Conservation (phyloP, 805 yeast genomes). For the Helenozyma rhizophorensis region DNA sequence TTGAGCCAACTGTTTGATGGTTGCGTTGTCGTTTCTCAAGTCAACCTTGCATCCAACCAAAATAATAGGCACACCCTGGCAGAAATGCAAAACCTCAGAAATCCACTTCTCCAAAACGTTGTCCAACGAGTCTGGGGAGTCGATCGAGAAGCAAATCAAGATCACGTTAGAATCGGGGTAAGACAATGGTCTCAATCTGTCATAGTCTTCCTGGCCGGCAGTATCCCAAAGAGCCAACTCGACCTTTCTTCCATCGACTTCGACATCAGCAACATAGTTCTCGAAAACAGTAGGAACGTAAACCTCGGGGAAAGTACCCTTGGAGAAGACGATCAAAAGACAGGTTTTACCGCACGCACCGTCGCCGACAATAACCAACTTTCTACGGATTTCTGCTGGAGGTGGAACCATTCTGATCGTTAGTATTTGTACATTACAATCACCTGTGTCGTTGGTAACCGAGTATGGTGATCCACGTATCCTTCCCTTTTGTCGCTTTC, state of each 20-base stretch:
- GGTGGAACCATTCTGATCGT: slow-evolving; percentile 22
- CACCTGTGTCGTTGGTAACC: too few relatives aligned
- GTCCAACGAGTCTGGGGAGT: slow-evolving; percentile 27
- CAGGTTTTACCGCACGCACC: slow-evolving; percentile 99
- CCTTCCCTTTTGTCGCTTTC: too few relatives aligned
- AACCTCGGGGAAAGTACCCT: slow-evolving; percentile 97
- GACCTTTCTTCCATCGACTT: slow-evolving; percentile 57
- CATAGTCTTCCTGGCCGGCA: slow-evolving; percentile 27
- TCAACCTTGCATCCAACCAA: slow-evolving; percentile 38
- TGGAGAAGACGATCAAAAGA: slow-evolving; percentile 86
- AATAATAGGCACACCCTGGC: slow-evolving; percentile 32
- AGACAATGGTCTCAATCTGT: slow-evolving; percentile 39
- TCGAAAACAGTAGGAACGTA: slow-evolving; percentile 98
- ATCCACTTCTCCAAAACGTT: slow-evolving; percentile 38
- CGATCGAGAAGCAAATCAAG: slow-evolving; percentile 35
- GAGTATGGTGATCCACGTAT: too few relatives aligned
- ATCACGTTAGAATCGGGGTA: slow-evolving; percentile 37
- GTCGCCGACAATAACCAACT: slow-evolving; percentile 45
- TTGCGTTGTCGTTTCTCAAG: slow-evolving; percentile 24
- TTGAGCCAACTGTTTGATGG: slow-evolving; percentile 24
- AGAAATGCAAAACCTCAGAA: slow-evolving; percentile 37
- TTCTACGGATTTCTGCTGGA: slow-evolving; percentile 28
- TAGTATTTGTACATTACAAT: too few relatives aligned
- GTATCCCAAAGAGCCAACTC: slow-evolving; percentile 41
- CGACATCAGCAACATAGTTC: slow-evolving; percentile 94